These are phyloP conservation scores for Aspergillus carlsbadensis DNA, from an alignment of 495 filamentous ascomycete genomes.

Conservation along the genomic window DNA sequence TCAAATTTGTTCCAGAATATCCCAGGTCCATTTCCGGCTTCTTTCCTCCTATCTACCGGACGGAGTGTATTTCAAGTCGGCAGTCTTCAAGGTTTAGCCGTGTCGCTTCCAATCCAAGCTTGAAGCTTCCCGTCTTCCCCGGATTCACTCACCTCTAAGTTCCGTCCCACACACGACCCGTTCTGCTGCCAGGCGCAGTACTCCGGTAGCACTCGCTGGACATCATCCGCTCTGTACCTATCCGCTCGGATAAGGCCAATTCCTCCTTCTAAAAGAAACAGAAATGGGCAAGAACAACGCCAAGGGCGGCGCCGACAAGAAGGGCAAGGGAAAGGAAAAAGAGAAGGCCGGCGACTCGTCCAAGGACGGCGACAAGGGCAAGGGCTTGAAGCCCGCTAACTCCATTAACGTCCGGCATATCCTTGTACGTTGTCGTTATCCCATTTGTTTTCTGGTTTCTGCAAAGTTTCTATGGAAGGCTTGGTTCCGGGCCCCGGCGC, in stretches of 20 bases:
- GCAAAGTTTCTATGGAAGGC: background rate
- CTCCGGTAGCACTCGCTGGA: background rate
- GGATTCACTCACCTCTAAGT: too few relatives aligned
- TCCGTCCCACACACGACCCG: background rate
- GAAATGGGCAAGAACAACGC: slow-evolving; percentile 46
- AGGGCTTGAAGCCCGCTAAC: slow-evolving; percentile 68
- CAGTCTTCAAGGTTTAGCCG: too few relatives aligned
- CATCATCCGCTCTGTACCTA: background rate
- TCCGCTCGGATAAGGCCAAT: too few relatives aligned
- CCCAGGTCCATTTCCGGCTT: too few relatives aligned
- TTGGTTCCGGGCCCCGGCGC: too few relatives aligned
- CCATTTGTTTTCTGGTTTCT: background rate
- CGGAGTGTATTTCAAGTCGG: too few relatives aligned
- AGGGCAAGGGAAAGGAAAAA: slow-evolving; percentile 47
- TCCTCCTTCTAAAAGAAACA: background rate
- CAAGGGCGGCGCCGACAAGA: slow-evolving; percentile 45
- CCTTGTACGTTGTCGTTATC: slow-evolving; percentile 51
- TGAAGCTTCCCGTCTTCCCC: too few relatives aligned
- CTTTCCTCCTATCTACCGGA: too few relatives aligned
- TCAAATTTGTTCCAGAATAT: too few relatives aligned
- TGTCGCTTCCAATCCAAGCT: too few relatives aligned
- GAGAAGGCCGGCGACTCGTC: slow-evolving; percentile 14
- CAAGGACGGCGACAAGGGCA: slow-evolving; percentile 37
- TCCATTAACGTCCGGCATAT: slow-evolving; percentile 88
- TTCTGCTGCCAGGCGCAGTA: background rate